phyloP scores from a whole-genome alignment of 768 basidiomycete genomes.

The Boletus subparvulus region DNA sequence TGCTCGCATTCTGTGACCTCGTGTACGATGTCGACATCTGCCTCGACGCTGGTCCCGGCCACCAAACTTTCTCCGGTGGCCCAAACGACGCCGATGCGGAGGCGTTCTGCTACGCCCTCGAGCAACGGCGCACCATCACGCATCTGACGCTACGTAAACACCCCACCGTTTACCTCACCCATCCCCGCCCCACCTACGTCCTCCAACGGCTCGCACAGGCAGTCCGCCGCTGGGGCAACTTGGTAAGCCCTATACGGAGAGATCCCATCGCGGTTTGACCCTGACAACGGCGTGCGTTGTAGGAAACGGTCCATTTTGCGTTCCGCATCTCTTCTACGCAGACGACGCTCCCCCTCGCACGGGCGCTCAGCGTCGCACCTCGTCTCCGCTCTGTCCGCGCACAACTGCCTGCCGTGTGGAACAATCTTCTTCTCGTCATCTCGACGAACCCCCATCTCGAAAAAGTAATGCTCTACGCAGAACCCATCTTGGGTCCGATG shows the following conservation, averaged over 20 bases:
- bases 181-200: slow-evolving; percentile 44
- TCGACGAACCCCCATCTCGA: slow-evolving; percentile 49
- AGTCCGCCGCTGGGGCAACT: slow-evolving; percentile 40
- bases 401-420: slow-evolving; percentile 60
- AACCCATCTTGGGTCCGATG: slow-evolving; percentile 19
- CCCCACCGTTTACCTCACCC: slow-evolving; percentile 52
- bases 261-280: not conserved
- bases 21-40: slow-evolving; percentile 42
- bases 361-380: slow-evolving; percentile 41
- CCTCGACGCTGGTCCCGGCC: slow-evolving; percentile 24
- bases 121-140: slow-evolving; percentile 35
- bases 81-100: slow-evolving; percentile 22
- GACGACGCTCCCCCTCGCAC: slow-evolving; percentile 28
- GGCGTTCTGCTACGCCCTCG: slow-evolving; percentile 43
- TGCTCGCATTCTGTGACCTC: slow-evolving; percentile 34
- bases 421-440: slow-evolving; percentile 49
- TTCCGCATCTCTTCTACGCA: slow-evolving; percentile 52
- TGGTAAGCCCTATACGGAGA: slow-evolving; percentile 41
- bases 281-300: slow-evolving; percentile 1
- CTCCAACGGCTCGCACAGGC: slow-evolving; percentile 47
- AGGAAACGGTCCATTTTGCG: slow-evolving; percentile 56
- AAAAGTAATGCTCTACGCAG: slow-evolving; percentile 40
- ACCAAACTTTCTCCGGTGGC: not conserved
- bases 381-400: slow-evolving; percentile 51
- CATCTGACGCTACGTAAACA: slow-evolving; percentile 56